phyloP scores from a whole-genome alignment of 495 filamentous ascomycete species.

The Neurospora discreta region DNA sequence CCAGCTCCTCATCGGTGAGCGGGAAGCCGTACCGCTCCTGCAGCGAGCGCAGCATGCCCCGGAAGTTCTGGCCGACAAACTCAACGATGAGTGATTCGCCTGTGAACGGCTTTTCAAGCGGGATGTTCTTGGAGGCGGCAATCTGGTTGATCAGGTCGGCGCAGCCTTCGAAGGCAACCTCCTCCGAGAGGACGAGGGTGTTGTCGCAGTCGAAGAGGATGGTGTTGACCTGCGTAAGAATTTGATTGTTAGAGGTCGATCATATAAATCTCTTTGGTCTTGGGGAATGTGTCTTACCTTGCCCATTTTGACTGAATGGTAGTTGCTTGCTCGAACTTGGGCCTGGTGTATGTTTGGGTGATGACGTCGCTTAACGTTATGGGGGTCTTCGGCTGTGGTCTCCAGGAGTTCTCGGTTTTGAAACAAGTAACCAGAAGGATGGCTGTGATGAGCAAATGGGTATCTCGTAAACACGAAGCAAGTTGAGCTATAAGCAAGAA shows the following conservation, averaged over 20 bases:
- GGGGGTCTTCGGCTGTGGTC: neutral
- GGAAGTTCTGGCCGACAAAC: conserved; percentile 96
- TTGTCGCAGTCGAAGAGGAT: conserved; percentile 97
- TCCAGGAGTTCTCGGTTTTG: neutral
- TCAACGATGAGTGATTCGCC: conserved; percentile 67
- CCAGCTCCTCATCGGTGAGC: conserved; percentile 54
- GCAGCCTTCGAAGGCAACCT: conserved; percentile 87
- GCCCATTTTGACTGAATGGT: conserved; percentile 6
- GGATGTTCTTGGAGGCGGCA: conserved; percentile 51
- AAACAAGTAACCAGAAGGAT: neutral
- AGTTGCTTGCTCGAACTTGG: neutral
- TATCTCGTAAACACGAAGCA: neutral
- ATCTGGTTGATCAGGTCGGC: conserved; percentile 89
- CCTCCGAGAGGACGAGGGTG: conserved; percentile 88
- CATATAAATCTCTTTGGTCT: neutral
- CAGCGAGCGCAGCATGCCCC: conserved; percentile 66
- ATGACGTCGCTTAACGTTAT: neutral
- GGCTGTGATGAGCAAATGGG: neutral
- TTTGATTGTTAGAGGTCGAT: neutral
- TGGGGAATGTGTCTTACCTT: conserved; percentile 3
- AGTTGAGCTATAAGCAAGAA: neutral
- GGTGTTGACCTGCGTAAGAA: conserved; percentile 20
- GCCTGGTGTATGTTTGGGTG: neutral
- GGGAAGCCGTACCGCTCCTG: conserved; percentile 67
- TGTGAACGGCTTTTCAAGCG: conserved; percentile 57